Base-by-base conservation (phyloP, 2,329 filamentous ascomycete species). In the Niveomyces coronatus region DNA sequence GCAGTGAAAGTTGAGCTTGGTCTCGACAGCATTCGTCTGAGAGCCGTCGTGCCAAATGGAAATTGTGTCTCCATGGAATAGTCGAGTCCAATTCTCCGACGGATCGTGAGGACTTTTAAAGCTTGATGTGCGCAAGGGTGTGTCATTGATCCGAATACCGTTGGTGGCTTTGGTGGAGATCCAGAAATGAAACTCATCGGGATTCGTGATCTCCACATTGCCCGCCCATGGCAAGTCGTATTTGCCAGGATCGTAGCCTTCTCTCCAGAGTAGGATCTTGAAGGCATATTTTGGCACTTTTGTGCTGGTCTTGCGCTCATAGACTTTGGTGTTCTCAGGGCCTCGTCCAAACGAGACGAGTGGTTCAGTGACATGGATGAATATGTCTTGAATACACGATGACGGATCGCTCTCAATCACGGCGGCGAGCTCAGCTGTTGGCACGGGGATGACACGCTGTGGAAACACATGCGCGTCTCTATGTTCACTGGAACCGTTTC, bases 211-310 rank as follows among this genome's bases (percentile, higher is more conserved):
- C 13, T 17, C 18, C 5, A 58, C 49, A 34, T 63, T 47, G 11
- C 48, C 44, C 18, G 51, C 43, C 62, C 65, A 60, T 33, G 64
- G 54, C 68, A 78, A 40, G 67, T 52, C 32, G 35, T 45, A 72
- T 74, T 36, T 71, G 71, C 24, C 65, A 64, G 71, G 67, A 41
- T 85, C 80, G 41, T 80, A 79, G 9, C 74, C 74, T 1, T 78
- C 71, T 39, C 74, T 78, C 70, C 82, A 86, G 20, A 91, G 74
- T 23, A 85, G 67, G 26, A 95, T 65, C 50, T 84, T 81, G 48
- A 94, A 76, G 1, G 85, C 86, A 45, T 80, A 79, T 53, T 89
- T 89, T 1, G 88, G 85, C 24, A 96, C 76, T 13, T 79, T 79
- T 3, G 67, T 70, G 47, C 95, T 85, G 17, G 64, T 61, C 20